Base-by-base conservation (phyloP, 1,139 yeast species). In the Debaryomyces nepalensis region DNA sequence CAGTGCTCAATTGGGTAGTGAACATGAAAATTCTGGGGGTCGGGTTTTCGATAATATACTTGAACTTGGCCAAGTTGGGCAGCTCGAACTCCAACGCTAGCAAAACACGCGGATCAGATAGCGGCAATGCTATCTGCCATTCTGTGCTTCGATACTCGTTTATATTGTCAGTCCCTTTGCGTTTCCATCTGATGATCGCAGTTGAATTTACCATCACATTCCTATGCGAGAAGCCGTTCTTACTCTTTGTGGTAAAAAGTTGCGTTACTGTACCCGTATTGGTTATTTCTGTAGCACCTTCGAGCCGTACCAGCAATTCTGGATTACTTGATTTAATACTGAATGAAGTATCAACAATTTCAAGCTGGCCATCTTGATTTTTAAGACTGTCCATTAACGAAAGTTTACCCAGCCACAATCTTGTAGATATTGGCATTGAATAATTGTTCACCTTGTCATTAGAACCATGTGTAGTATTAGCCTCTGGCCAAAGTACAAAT, bases 1-100 rank as follows among this genome's bases (percentile, higher is more conserved):
- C 56, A 5, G 52, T 59, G 12, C 51, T 50, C 35, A 77, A 51
- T 14, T 71, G 63, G 0, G 84, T 73, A 5, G 85, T 70, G 57
- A 86, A 87, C 3, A 81, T 79, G 49, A 87, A 80, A 2, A 83
- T 73, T 42, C 84, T 70, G 3, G 84, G 75, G 0, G 95, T 84
- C 6, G 95, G 90, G 54, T 87, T 87, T 56, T 87, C 96, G 38
- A 87, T 57, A 40, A 75, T 71, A 54, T 80, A 87, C 9, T 58
- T 66, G 30, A 82, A 61, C 26, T 57, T 59, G 26, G 37, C 37
- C 19, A 11, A 16, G 31, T 26, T 34, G 14, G 8, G 18, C 8
- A 21, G 20, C 16, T 26, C 23, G 21, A 34, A 34, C 0, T 50
- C 47, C 3, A 48, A 53, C 20, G 57, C 61, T 3, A 82, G 69